A percentile compares a stretch with the other conserved stretches of the same genome.
Conservation (phyloP, 2,329 filamentous ascomycete genomes). For the Plenodomus lindquistii region DNA sequence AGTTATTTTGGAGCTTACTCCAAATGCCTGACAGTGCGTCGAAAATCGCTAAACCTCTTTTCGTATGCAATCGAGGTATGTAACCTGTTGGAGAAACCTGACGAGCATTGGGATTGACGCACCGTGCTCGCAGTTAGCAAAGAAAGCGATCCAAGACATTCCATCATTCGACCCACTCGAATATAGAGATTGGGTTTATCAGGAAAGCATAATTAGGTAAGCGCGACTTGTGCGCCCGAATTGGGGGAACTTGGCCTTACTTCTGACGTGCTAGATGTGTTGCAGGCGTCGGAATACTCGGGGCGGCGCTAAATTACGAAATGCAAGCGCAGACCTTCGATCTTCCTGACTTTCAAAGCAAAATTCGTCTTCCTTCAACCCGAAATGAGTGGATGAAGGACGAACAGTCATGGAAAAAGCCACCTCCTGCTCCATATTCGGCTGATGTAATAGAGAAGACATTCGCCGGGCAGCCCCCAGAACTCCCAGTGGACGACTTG, state of each 20-base stretch:
- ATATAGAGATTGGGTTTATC: constrained; percentile 2
- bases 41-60: constrained; percentile 1
- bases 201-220: not conserved
- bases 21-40: not conserved
- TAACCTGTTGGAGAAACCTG: too few species aligned
- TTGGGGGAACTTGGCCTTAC: not conserved
- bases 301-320: not conserved
- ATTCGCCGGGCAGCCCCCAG: constrained; percentile 1
- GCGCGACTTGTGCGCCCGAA: too few species aligned
- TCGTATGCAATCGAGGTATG: constrained; percentile 1
- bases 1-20: constrained; percentile 3
- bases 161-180: not conserved
- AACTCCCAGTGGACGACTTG: constrained; percentile 1
- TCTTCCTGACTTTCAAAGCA: constrained; percentile 1
- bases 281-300: constrained; percentile 1
- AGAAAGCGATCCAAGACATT: not conserved
- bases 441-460: not conserved
- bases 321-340: constrained; percentile 1
- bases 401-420: not conserved
- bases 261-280: not conserved
- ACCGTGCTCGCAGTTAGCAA: not conserved
- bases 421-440: not conserved
- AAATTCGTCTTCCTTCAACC: constrained; percentile 1
- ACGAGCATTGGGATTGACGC: too few species aligned
- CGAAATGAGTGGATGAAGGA: not conserved